A percentile compares a stretch with the other conserved stretches of the same genome.
phyloP scores from a whole-genome alignment of 768 basidiomycete species.

The Austroboletus eburneus region DNA sequence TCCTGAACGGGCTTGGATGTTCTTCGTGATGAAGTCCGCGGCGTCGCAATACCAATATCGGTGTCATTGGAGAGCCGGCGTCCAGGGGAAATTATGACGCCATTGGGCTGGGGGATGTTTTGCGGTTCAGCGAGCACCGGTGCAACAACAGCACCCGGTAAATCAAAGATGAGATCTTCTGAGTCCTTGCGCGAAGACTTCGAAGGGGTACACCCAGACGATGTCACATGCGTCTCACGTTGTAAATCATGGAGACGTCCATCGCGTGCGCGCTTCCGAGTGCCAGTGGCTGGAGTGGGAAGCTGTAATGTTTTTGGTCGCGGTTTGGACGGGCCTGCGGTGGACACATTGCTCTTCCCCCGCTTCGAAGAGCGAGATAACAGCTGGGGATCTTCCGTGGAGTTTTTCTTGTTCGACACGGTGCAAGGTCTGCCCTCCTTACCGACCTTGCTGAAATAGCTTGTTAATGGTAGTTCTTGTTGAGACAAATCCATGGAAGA shows the following conservation, averaged over 20 bases:
- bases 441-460: slow-evolving; percentile 20
- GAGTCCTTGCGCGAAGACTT: neutral
- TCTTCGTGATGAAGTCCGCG: slow-evolving; percentile 11
- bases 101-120: neutral
- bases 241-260: neutral
- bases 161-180: neutral
- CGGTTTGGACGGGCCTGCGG: slow-evolving; percentile 2
- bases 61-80: neutral
- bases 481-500: slow-evolving; percentile 29
- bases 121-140: slow-evolving; percentile 6
- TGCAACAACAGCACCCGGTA: slow-evolving; percentile 3
- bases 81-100: neutral
- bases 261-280: slow-evolving; percentile 13
- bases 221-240: neutral
- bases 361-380: slow-evolving; percentile 17
- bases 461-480: slow-evolving; percentile 30
- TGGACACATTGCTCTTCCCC: slow-evolving; percentile 7
- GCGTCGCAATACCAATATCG: slow-evolving; percentile 13
- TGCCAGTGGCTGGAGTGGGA: slow-evolving; percentile 21
- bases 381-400: slow-evolving; percentile 1
- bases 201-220: neutral
- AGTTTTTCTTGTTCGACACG: slow-evolving; percentile 3
- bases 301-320: slow-evolving; percentile 11
- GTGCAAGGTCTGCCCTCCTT: slow-evolving; percentile 9
- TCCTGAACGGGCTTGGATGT: neutral